Evolutionary conservation across 2,329 filamentous ascomycete genomes (phyloP).

Genomic region (Talaromyces pinophilus): DNA sequence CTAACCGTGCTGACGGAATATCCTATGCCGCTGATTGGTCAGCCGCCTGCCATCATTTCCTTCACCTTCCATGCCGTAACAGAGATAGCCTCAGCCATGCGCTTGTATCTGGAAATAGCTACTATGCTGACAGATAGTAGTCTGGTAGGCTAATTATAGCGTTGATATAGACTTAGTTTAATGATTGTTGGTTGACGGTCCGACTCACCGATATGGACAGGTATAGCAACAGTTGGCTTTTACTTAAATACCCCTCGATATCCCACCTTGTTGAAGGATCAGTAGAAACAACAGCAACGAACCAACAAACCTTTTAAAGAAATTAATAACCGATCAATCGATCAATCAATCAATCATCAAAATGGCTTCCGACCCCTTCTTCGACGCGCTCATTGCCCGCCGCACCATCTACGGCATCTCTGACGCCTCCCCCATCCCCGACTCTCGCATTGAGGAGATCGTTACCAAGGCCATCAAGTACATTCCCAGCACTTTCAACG

Average conservation of each 20-base stretch:
- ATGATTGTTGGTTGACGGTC: background rate
- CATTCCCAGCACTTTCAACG: slow-evolving; percentile 64
- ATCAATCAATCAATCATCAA: background rate
- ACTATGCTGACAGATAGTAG: background rate
- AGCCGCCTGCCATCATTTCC: background rate
- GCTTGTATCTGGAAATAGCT: background rate
- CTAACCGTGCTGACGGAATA: background rate
- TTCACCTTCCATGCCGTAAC: background rate
- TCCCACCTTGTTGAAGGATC: background rate
- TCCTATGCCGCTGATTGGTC: background rate
- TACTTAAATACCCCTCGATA: slow-evolving; percentile 5
- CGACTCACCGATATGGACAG: background rate
- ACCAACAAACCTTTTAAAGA: too few relatives aligned
- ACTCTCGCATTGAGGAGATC: slow-evolving; percentile 34
- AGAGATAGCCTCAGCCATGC: background rate
- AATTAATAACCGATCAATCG: background rate
- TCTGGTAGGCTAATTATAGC: background rate
- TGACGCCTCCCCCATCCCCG: slow-evolving; percentile 32
- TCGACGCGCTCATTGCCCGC: slow-evolving; percentile 33
- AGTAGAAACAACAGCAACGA: background rate
- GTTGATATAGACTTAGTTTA: background rate
- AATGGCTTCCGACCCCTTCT: slow-evolving; percentile 24
- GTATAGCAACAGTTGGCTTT: background rate
- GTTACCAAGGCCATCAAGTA: slow-evolving; percentile 56
- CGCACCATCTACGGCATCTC: slow-evolving; percentile 35